Base-by-base conservation (phyloP, 1,284 basidiomycete species). In the Ustilago vetiveriae region DNA sequence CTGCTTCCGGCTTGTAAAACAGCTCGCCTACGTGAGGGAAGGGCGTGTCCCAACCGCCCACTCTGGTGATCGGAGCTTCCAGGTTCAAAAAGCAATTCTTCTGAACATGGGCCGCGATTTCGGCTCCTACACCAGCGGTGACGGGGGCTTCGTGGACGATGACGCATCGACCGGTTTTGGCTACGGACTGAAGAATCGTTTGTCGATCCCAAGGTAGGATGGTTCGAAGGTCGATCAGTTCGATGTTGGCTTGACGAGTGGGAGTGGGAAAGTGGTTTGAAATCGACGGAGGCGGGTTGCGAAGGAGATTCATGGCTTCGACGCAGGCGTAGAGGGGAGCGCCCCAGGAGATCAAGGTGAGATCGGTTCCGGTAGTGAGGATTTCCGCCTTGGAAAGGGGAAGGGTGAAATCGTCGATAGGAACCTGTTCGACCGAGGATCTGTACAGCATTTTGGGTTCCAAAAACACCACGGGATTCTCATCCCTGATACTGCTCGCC, bases 381-480 rank as follows among this genome's bases (percentile, higher is more conserved):
- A 87, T 86, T 77, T 97, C 94, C 1, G 92, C 91, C 48, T 86
- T 85, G 10, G 88, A 88, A 1, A 97, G 85, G 0, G 94, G 92
- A 17, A 97, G 85, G 30, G 88, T 86, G 78, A 86, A 97, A 82
- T 95, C 94, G 75, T 92, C 91, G 26, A 89, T 85, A 0, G 94
- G 94, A 8, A 96, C 94, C 83, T 95, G 91, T 81, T 97, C 94
- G 29, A 96, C 90, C 88, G 90, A 86, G 40, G 90, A 91, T 47
- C 91, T 88, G 79, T 94, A 94, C 7, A 94, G 84, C 54, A 93
- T 87, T 76, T 97, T 97, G 10, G 94, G 94, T 83, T 97, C 94
- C 86, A 97, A 90, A 82, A 97, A 93, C 44, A 97, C 88, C 6
- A 93, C 90, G 0, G 94, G 94, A 76, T 95, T 94, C 0, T 92